These are phyloP conservation scores for Lentinula sp. DNA, from an alignment of 768 basidiomycete species.

Conservation along the genomic window DNA sequence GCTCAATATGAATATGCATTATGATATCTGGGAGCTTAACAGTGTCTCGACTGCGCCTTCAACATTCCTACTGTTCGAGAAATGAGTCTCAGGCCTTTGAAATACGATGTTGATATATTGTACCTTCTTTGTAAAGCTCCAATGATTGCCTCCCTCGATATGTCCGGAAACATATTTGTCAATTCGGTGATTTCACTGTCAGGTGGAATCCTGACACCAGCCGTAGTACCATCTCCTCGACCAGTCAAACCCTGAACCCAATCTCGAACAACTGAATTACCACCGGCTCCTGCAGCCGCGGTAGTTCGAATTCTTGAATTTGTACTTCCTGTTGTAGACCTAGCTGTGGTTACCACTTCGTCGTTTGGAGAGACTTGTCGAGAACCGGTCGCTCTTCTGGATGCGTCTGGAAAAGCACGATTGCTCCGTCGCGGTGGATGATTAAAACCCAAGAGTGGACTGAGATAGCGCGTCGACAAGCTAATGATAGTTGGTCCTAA, in stretches of 20 bases:
- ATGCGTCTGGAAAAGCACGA: conserved; percentile 65
- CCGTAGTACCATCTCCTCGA: conserved; percentile 41
- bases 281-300: conserved; percentile 16
- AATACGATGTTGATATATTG: conserved; percentile 3
- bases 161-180: conserved; percentile 78
- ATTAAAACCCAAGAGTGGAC: conserved; percentile 63
- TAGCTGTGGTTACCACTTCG: conserved; percentile 62
- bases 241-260: conserved; percentile 82
- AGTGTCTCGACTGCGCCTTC: conserved; percentile 81
- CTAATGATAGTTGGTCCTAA: conserved; percentile 53
- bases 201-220: conserved; percentile 62
- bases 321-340: conserved; percentile 16
- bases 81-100: conserved; percentile 1
- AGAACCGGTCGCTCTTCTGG: conserved; percentile 6
- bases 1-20: background rate
- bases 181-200: conserved; percentile 74
- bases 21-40: conserved; percentile 42
- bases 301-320: conserved; percentile 16
- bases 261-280: conserved; percentile 58
- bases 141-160: conserved; percentile 66
- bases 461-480: conserved; percentile 51
- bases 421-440: conserved; percentile 61
- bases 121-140: conserved; percentile 81
- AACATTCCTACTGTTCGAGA: conserved; percentile 53
- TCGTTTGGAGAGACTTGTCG: conserved; percentile 31